Evolutionary conservation across 2,329 filamentous ascomycete genomes (phyloP).

Genomic region (Claviceps fusiformis): DNA sequence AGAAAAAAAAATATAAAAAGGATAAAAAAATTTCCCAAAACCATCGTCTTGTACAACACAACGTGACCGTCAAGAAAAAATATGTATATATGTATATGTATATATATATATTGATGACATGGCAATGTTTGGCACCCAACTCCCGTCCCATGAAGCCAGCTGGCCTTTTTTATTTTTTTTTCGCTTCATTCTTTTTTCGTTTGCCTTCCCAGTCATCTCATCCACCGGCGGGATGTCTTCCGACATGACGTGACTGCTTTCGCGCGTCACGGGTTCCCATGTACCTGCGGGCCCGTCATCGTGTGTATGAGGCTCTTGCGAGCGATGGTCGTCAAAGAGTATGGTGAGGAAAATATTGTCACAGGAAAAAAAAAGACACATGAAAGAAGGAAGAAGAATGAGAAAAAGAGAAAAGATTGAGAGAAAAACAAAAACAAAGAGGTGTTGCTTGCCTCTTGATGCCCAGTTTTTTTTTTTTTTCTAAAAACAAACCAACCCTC

Average conservation of each 20-base stretch:
- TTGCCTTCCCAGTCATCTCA: neutral
- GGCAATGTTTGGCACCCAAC: neutral
- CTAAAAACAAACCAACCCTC: neutral
- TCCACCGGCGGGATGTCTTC: neutral
- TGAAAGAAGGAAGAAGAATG: too few species aligned
- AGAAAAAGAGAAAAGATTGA: too few species aligned
- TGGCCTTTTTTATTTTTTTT: neutral
- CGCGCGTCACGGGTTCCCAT: conserved; percentile 2
- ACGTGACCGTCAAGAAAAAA: too few species aligned
- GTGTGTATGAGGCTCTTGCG: too few species aligned
- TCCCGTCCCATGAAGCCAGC: neutral
- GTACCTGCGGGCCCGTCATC: conserved; percentile 4
- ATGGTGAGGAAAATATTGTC: neutral
- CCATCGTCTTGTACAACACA: too few species aligned
- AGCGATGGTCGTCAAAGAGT: neutral
- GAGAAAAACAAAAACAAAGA: neutral
- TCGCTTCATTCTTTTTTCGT: too few species aligned
- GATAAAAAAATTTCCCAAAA: too few species aligned
- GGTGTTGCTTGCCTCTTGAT: too few species aligned
- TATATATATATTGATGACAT: too few species aligned
- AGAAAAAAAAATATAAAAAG: too few species aligned
- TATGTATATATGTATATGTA: neutral
- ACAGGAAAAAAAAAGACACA: too few species aligned
- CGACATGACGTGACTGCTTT: neutral
- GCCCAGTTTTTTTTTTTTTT: neutral